phyloP scores from a whole-genome alignment of 1,139 yeast genomes.

The Geotrichum siamense region DNA sequence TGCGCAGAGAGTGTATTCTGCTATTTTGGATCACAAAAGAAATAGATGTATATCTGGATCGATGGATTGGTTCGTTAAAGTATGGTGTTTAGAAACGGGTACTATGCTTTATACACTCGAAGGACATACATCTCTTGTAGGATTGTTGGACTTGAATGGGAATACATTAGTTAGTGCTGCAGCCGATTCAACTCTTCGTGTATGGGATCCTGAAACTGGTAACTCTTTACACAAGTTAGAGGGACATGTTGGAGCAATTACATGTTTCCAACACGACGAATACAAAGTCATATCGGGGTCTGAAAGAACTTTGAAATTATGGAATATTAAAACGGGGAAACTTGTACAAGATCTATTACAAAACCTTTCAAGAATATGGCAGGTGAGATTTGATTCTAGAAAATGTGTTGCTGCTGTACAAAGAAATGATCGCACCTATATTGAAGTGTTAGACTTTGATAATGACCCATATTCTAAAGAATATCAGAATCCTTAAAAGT shows the following conservation, averaged over 20 bases:
- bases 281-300: slow-evolving; percentile 83
- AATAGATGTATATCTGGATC: slow-evolving; percentile 87
- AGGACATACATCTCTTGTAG: slow-evolving; percentile 88
- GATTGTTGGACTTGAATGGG: slow-evolving; percentile 70
- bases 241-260: slow-evolving; percentile 84
- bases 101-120: slow-evolving; percentile 56
- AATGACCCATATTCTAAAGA: slow-evolving; percentile 28
- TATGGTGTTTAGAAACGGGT: slow-evolving; percentile 85
- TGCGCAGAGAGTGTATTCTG: slow-evolving; percentile 77
- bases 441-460: slow-evolving; percentile 83
- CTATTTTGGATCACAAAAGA: slow-evolving; percentile 68
- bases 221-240: slow-evolving; percentile 60
- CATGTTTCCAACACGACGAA: slow-evolving; percentile 89
- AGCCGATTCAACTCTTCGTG: slow-evolving; percentile 83
- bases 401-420: slow-evolving; percentile 93
- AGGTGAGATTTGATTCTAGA: slow-evolving; percentile 76
- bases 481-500: slow-evolving; percentile 7
- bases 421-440: slow-evolving; percentile 55
- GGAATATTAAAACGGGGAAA: slow-evolving; percentile 77
- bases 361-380: slow-evolving; percentile 87
- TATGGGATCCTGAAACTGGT: slow-evolving; percentile 87
- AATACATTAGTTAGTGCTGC: slow-evolving; percentile 90
- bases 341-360: slow-evolving; percentile 66
- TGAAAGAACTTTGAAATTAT: slow-evolving; percentile 68
- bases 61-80: slow-evolving; percentile 79